Conservation (phyloP, 208 protist species). For the Acanthamoeba rhysodes region DNA sequence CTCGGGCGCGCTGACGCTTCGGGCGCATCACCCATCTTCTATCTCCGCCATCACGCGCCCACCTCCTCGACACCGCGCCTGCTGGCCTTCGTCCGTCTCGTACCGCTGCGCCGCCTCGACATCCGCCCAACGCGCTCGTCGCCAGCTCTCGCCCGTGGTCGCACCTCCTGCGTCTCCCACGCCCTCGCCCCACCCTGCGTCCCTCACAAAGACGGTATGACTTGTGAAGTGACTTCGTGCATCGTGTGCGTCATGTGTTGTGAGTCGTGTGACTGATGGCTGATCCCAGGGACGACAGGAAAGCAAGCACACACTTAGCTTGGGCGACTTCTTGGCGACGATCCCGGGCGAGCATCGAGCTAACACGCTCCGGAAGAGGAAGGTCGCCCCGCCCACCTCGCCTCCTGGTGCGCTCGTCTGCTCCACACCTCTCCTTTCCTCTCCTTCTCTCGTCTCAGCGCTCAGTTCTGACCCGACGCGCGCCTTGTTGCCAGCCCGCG, state of each 20-base stretch:
- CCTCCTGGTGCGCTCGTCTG: not conserved
- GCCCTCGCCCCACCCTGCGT: too few relatives aligned
- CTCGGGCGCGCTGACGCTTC: not conserved
- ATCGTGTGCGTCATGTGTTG: too few relatives aligned
- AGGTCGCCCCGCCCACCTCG: not conserved
- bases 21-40: not conserved
- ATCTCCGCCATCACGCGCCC: not conserved
- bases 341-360: not conserved
- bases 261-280: not conserved
- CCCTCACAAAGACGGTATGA: not conserved
- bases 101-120: not conserved
- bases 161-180: not conserved
- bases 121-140: not conserved
- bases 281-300: not conserved
- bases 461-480: too few relatives aligned
- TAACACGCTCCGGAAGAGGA: not conserved
- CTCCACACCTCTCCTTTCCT: not conserved
- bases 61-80: not conserved
- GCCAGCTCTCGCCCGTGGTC: not conserved
- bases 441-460: too few relatives aligned
- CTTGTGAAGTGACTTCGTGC: too few relatives aligned
- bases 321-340: slow-evolving; percentile 34
- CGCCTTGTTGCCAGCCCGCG: not conserved
- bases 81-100: not conserved
- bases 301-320: not conserved